Evolutionary conservation across 169 alveolate genomes (phyloP).

Genomic region (Plasmodium chabaudi): DNA sequence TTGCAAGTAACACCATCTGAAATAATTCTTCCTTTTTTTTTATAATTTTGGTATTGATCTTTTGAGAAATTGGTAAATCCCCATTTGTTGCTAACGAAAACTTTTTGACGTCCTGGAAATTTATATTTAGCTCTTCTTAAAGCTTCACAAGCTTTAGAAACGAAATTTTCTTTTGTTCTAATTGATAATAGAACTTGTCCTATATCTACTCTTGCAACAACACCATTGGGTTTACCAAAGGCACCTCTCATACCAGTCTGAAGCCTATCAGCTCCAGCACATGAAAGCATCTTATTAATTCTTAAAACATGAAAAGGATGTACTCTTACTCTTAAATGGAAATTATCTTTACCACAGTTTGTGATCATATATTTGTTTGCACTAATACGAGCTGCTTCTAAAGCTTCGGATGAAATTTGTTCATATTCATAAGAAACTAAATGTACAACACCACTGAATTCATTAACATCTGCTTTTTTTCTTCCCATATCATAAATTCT

Average conservation of each 20-base stretch:
- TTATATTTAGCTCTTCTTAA: conserved; percentile 98
- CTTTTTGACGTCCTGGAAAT: conserved; percentile 99
- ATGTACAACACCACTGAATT: conserved; percentile 97
- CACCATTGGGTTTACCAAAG: conserved; percentile 99
- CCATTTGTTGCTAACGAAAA: conserved; percentile 97
- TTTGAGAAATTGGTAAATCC: conserved; percentile 98
- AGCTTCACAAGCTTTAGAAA: conserved; percentile 94
- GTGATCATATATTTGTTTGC: conserved; percentile 98
- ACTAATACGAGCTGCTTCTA: conserved; percentile 99
- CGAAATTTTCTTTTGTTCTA: conserved; percentile 92
- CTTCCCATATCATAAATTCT: conserved; percentile 98
- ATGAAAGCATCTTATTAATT: conserved; percentile 99
- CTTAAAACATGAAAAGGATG: conserved; percentile 99
- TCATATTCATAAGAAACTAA: conserved; percentile 99
- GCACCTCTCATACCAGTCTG: conserved; percentile 99
- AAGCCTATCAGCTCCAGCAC: conserved; percentile 99
- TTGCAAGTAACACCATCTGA: conserved; percentile 92
- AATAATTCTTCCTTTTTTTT: conserved; percentile 94
- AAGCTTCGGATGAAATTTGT: conserved; percentile 98
- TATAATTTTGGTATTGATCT: conserved; percentile 94
- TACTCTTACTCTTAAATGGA: conserved; percentile 98
- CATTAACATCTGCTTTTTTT: conserved; percentile 97
- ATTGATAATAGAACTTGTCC: conserved; percentile 97
- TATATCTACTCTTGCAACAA: conserved; percentile 96
- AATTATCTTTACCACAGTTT: conserved; percentile 97